Conservation (phyloP, 345 rosid genomes). For the Salix purpurea region DNA sequence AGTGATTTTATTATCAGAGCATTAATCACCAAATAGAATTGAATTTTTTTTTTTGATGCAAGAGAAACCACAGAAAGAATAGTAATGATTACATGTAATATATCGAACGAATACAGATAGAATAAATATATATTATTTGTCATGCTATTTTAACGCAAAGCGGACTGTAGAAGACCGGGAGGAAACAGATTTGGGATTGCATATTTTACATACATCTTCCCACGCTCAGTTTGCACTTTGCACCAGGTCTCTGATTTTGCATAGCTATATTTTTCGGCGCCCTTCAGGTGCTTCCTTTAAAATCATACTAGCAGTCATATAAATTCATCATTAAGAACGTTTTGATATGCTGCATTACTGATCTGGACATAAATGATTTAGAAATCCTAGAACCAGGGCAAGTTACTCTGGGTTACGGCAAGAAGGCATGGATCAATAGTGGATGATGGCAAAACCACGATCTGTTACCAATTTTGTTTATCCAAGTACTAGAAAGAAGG, state of each 20-base stretch:
- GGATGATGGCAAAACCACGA: not conserved
- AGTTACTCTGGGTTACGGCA: not conserved
- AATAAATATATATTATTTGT: not conserved
- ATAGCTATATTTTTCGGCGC: not conserved
- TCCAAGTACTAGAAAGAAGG: not conserved
- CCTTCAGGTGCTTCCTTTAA: not conserved
- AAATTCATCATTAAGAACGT: not conserved
- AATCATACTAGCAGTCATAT: not conserved
- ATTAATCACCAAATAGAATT: not conserved
- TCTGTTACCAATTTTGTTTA: not conserved
- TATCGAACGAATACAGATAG: not conserved
- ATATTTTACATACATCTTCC: not conserved
- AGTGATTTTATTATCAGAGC: slow-evolving; percentile 1
- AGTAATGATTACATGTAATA: not conserved
- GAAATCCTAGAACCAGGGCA: not conserved
- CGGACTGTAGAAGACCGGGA: not conserved
- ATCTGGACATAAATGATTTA: not conserved
- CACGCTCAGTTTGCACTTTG: not conserved
- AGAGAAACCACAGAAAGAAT: not conserved
- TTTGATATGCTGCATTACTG: not conserved
- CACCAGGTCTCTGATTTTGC: not conserved
- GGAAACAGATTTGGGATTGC: not conserved
- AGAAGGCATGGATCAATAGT: not conserved
- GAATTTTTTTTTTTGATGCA: not conserved
- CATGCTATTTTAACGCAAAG: not conserved